Evolutionary conservation across 176 grass and related monocot species (phyloP), one percentile per base, ranked within the genome.

Genomic region (Triticum timopheevii): DNA sequence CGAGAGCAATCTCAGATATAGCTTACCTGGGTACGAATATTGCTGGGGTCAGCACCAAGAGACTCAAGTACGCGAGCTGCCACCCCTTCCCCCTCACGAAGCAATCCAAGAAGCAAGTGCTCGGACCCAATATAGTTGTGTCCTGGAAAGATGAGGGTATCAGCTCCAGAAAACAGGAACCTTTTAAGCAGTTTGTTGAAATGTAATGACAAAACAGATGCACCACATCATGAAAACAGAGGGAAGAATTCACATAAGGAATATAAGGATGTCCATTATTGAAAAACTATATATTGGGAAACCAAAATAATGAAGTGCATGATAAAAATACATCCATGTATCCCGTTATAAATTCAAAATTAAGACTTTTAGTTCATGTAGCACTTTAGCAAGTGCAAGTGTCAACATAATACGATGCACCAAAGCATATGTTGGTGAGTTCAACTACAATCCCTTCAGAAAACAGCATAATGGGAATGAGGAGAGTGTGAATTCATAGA

Each of bases 81-180:
- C 17, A 95, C 96, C 76, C 96, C 93, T 88, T 98, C 93, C 71
- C 96, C 96, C 83, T 98, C 93, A 65, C 96, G 89, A 77, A 98
- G 90, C 76, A 98, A 78, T 76, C 91, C 93, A 87, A 98, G 93
- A 92, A 98, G 93, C 86, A 98, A 91, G 79, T 98, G 96, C 82
- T 98, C 96, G 86, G 96, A 94, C 78, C 96, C 93, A 74, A 98
- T 95, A 86, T 98, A 95, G 75, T 98, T 96, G 81, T 98, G 96
- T 77, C 96, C 96, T 98, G 73, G 22, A 77, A 92, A 82, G 36
- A 73, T 76, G 83, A 33, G 19, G 58, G 52, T n/a, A 77, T 89
- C 79, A 83, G 67, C 79, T 44, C 62, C 61, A 40, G 58, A 54
- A 87, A 85, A 89, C 13, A 54, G 13, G 36, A 68, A 50, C 33